Conservation (phyloP, 2,329 filamentous ascomycete genomes). For the Neonectria hederae region DNA sequence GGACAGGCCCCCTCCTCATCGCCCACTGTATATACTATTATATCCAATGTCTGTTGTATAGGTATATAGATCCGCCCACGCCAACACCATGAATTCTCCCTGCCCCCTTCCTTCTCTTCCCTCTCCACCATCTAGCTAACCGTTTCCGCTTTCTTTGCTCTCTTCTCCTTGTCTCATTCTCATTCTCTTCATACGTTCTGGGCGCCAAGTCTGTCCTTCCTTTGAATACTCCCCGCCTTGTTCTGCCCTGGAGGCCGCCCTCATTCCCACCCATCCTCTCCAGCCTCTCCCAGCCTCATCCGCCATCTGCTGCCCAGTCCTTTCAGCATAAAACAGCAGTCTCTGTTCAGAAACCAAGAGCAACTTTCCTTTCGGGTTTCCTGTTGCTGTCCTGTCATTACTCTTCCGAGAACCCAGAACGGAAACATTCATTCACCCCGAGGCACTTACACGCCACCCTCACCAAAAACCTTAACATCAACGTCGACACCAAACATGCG, state of each 20-base stretch:
- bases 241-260: constrained; percentile 17
- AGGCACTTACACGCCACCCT: constrained; percentile 19
- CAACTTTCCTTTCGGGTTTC: background rate
- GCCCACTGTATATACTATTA: background rate
- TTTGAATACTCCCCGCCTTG: constrained; percentile 1
- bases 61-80: constrained; percentile 3
- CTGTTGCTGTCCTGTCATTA: background rate
- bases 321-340: background rate
- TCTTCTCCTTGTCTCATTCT: background rate
- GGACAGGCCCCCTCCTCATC: background rate
- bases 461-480: too few relatives aligned
- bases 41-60: background rate
- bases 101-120: background rate
- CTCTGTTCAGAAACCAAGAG: background rate
- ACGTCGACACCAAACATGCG: constrained; percentile 36
- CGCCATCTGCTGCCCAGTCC: background rate
- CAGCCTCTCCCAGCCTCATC: background rate
- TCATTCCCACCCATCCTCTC: background rate
- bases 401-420: background rate
- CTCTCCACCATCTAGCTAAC: background rate
- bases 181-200: background rate
- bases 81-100: background rate
- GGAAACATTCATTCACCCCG: background rate
- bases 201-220: constrained; percentile 15
- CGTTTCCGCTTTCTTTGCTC: background rate